Percentiles rank a stretch among this genome's conserved stretches.
These are phyloP conservation scores for Candida boleticola DNA, from an alignment of 805 yeast species.

Conservation along the genomic window DNA sequence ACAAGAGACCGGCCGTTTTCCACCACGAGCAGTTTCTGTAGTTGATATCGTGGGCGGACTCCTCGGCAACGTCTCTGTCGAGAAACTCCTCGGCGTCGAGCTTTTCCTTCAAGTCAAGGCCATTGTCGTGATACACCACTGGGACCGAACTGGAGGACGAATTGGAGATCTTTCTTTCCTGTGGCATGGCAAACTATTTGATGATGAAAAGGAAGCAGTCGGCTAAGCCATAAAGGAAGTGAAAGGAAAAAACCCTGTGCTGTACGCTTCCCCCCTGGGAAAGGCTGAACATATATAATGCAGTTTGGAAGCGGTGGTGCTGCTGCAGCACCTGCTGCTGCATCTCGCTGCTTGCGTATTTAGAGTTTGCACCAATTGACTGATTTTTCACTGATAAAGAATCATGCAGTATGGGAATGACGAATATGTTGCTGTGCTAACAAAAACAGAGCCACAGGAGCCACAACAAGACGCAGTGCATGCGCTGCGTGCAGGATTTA, in stretches of 20 bases:
- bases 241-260: too few species aligned
- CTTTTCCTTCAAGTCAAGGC: neutral
- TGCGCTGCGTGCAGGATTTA: too few species aligned
- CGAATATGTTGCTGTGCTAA: too few species aligned
- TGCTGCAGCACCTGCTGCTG: neutral
- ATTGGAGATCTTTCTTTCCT: neutral
- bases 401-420: too few species aligned
- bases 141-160: conserved; percentile 1
- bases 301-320: neutral
- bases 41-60: conserved; percentile 32
- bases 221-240: neutral
- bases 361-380: neutral
- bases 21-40: conserved; percentile 57
- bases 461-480: too few species aligned
- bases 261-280: too few species aligned
- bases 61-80: conserved; percentile 12
- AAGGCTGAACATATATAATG: neutral
- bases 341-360: too few species aligned
- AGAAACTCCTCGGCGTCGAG: conserved; percentile 14
- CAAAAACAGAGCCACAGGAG: too few species aligned
- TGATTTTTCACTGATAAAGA: too few species aligned
- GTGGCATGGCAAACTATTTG: neutral
- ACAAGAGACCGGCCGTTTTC: conserved; percentile 56
- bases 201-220: neutral
- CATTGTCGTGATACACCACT: neutral